These are phyloP conservation scores for Pythium monospermum DNA, from an alignment of 352 stramenopile species.

Conservation along the genomic window DNA sequence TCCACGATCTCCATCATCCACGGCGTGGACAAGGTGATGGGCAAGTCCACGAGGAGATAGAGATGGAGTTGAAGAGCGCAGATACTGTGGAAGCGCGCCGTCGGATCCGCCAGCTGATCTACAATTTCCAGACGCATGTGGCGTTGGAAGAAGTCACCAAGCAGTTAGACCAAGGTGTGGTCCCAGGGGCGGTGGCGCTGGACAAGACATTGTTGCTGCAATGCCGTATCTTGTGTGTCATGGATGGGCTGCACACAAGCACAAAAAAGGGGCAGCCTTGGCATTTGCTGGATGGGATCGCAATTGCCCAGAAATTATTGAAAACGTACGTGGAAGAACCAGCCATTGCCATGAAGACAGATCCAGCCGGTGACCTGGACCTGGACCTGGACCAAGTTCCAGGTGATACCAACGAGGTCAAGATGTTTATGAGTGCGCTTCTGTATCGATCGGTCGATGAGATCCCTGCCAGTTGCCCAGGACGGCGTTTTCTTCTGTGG, in stretches of 20 bases:
- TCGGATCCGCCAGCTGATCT: slow-evolving; percentile 10
- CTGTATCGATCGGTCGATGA: slow-evolving; percentile 6
- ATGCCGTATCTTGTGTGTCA: slow-evolving; percentile 9
- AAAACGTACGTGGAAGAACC: background rate
- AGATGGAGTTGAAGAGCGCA: no score
- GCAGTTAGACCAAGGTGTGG: background rate
- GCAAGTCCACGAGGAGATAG: no score
- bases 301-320: slow-evolving; percentile 2
- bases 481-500: slow-evolving; percentile 10
- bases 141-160: background rate
- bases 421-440: slow-evolving; percentile 12
- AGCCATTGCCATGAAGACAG: background rate
- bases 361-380: no score
- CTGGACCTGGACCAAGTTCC: no score
- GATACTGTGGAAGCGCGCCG: slow-evolving; percentile 3
- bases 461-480: background rate
- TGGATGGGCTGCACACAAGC: slow-evolving; percentile 6
- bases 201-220: slow-evolving; percentile 8
- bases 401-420: no score
- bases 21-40: background rate
- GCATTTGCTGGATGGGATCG: background rate
- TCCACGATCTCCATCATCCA: slow-evolving; percentile 5
- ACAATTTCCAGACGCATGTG: slow-evolving; percentile 9
- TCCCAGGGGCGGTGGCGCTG: background rate
- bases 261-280: background rate